Base-by-base conservation (phyloP, 305 asterid genomes). In the Petunia hybrid region DNA sequence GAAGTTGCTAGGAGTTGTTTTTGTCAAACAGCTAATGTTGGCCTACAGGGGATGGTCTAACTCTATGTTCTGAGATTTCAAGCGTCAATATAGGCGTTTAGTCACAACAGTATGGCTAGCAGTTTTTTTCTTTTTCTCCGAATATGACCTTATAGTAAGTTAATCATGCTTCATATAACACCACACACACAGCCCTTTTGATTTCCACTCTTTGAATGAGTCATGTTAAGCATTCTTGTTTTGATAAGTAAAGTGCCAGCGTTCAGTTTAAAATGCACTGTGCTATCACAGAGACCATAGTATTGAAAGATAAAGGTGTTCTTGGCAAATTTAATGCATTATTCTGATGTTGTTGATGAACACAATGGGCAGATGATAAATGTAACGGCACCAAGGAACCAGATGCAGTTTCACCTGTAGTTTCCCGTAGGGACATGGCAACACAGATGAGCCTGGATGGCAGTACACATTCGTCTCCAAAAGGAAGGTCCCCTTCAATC, bases 371-470 rank as follows among this genome's bases (percentile, higher is more conserved):
- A 73, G 78, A 73, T 73, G 78, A 73, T 51, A 73, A 51, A 13
- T 13, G 8, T 73, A 63, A 73, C 36, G 63, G 6, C 46, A 0
- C 2, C 46, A 51, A 73, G 0, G 63, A 51, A 73, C 12, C 46
- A 73, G 46, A 51, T 73, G 38, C 78, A 36, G 6, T 73, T 41
- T 83, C 88, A 8, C 76, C 63, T 62, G 89, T 65, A 63, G 87
- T 89, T 76, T 87, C 90, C 4, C 87, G 89, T 31, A 85, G 97
- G 83, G 98, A 94, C 83, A 87, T 91, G 94, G 97, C 97, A 48
- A 95, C 97, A 46, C 99, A 95, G 85, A 95, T 95, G 99, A 95
- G 97, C 88, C 97, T 97, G 0, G 90, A 87, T 61, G 87, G 87
- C 41, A 93, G 98, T 90, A 80, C 87, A 31, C 88, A 69, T 76